Conservation (phyloP, 495 filamentous ascomycete species). For the Xylaria cubensis region DNA sequence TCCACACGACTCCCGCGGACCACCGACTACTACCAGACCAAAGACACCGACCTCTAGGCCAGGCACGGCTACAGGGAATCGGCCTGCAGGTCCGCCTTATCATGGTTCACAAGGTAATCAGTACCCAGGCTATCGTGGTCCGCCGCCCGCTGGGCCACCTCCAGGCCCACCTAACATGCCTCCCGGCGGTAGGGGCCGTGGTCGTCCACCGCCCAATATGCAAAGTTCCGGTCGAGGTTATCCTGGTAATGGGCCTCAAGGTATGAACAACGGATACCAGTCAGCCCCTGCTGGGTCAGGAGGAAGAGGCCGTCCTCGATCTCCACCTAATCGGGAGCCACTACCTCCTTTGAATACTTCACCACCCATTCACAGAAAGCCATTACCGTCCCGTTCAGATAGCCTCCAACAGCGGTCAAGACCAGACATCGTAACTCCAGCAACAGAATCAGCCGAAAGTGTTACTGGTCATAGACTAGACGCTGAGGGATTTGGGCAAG, state of each 20-base stretch:
- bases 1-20: conserved; percentile 32
- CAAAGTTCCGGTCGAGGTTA: conserved; percentile 33
- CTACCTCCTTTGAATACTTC: conserved; percentile 43
- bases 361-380: conserved; percentile 60
- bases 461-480: conserved; percentile 70
- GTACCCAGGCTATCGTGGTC: conserved; percentile 37
- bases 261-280: conserved; percentile 36
- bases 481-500: conserved; percentile 64
- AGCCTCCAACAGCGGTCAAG: conserved; percentile 45
- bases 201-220: conserved; percentile 47
- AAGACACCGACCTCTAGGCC: conserved; percentile 40
- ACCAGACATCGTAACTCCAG: conserved; percentile 36
- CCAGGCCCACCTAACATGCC: conserved; percentile 32
- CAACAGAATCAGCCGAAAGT: conserved; percentile 54
- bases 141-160: conserved; percentile 33
- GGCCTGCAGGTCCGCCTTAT: conserved; percentile 33
- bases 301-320: conserved; percentile 28
- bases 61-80: conserved; percentile 37
- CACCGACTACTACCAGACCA: conserved; percentile 32
- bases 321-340: conserved; percentile 35
- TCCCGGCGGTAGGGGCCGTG: conserved; percentile 40
- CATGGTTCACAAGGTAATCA: conserved; percentile 33
- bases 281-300: conserved; percentile 30
- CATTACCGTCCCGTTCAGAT: conserved; percentile 60
- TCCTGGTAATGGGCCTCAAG: conserved; percentile 34